A percentile compares a stretch with the other conserved stretches of the same genome.
Conservation (phyloP, 352 stramenopile genomes). For the Globisporangium mamillatum region DNA sequence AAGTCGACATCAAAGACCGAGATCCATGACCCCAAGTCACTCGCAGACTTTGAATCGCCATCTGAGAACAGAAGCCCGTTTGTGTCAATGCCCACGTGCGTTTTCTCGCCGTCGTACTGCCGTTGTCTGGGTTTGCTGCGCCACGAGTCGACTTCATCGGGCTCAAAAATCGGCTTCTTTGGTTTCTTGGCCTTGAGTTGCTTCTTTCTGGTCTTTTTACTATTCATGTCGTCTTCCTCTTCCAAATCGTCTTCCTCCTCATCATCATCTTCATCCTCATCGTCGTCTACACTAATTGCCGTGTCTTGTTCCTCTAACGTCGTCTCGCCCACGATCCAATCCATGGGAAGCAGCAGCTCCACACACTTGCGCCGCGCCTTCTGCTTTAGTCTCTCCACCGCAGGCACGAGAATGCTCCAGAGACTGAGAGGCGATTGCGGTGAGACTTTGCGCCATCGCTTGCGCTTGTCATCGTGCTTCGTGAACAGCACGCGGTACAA, state of each 20-base stretch:
- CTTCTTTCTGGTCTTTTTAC: constrained; percentile 19
- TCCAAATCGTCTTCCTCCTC: constrained; percentile 33
- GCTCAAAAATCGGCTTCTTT: constrained; percentile 30
- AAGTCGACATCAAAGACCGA: constrained; percentile 20
- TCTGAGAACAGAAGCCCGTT: background rate
- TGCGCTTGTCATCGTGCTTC: constrained; percentile 16
- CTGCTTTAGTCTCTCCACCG: constrained; percentile 52
- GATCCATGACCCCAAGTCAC: constrained; percentile 14
- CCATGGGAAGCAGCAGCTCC: constrained; percentile 49
- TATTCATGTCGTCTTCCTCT: constrained; percentile 30
- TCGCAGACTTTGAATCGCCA: constrained; percentile 18
- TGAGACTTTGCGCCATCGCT: constrained; percentile 1
- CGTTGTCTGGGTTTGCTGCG: constrained; percentile 16
- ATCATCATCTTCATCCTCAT: constrained; percentile 34
- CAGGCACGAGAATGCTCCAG: constrained; percentile 37
- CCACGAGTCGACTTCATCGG: constrained; percentile 30
- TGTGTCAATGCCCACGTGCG: constrained; percentile 24
- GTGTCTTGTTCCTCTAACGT: constrained; percentile 43
- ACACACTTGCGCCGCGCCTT: constrained; percentile 66
- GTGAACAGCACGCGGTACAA: constrained; percentile 49
- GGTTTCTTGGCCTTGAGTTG: constrained; percentile 21
- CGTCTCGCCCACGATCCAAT: constrained; percentile 57
- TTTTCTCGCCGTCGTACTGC: constrained; percentile 42
- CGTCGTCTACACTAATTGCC: constrained; percentile 20
- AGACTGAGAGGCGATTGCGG: constrained; percentile 7